Percentiles rank a stretch among this genome's conserved stretches.
phyloP scores from a whole-genome alignment of 1,139 yeast genomes.

The Pneumocystis wakefieldiae region DNA sequence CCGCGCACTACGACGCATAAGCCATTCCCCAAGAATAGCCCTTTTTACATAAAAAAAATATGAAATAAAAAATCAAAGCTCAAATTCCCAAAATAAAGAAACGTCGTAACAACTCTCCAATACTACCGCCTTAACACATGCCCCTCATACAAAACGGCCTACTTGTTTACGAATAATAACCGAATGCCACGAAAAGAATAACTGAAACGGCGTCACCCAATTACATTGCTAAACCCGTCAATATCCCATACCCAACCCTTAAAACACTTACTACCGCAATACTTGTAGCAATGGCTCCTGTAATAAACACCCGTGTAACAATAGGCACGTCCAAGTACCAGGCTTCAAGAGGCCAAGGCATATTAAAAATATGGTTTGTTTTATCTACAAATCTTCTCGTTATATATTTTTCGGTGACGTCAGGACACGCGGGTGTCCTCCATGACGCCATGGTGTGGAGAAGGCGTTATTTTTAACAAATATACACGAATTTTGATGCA shows the following conservation, averaged over 20 bases:
- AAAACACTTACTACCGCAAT: slow-evolving; percentile 18
- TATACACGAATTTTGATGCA: no score
- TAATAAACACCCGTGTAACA: background rate
- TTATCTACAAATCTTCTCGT: no score
- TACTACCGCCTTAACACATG: slow-evolving; percentile 18
- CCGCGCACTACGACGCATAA: slow-evolving; percentile 17
- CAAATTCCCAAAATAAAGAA: slow-evolving; percentile 31
- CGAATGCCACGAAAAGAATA: slow-evolving; percentile 24
- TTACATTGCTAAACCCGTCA: slow-evolving; percentile 13
- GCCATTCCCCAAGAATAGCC: background rate
- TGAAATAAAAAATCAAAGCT: slow-evolving; percentile 26
- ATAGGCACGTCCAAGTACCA: background rate
- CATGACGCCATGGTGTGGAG: no score
- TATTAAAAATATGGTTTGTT: no score
- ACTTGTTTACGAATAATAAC: slow-evolving; percentile 22
- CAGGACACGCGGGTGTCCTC: no score
- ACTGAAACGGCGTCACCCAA: slow-evolving; percentile 17
- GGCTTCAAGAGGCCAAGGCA: background rate
- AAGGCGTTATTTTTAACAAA: no score
- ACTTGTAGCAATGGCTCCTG: background rate
- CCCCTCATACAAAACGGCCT: slow-evolving; percentile 16
- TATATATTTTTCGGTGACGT: no score
- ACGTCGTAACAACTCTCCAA: slow-evolving; percentile 32
- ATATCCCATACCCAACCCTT: slow-evolving; percentile 15
- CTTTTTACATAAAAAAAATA: slow-evolving; percentile 23